Conservation (phyloP, 1,139 yeast species). For the Diutina catenulata region DNA sequence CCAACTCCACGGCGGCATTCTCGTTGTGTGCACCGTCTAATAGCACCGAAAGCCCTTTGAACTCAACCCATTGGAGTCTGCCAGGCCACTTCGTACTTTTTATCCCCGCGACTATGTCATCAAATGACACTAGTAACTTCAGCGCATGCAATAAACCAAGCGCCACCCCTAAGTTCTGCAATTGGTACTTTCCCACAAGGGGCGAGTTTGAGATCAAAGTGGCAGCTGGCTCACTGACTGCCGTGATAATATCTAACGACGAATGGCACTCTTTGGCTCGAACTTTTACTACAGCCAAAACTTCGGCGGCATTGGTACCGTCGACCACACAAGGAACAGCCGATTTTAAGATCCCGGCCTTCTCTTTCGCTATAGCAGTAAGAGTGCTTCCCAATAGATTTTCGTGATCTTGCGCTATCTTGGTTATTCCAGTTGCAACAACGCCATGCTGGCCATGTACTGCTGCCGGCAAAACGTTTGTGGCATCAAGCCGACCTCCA, state of each 20-base stretch:
- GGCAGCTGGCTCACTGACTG: neutral
- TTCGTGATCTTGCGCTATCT: constrained; percentile 81
- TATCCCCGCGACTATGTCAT: constrained; percentile 39
- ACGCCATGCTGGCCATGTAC: constrained; percentile 24
- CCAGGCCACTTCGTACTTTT: constrained; percentile 46
- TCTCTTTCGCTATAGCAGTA: constrained; percentile 55
- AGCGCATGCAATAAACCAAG: constrained; percentile 39
- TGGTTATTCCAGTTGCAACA: constrained; percentile 64
- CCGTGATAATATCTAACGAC: constrained; percentile 9
- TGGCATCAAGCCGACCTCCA: constrained; percentile 83
- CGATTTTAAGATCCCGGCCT: constrained; percentile 71
- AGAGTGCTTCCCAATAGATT: constrained; percentile 56
- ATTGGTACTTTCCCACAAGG: constrained; percentile 61
- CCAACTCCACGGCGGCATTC: constrained; percentile 66
- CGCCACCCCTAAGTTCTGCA: constrained; percentile 59
- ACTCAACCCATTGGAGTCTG: constrained; percentile 37
- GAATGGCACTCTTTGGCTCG: constrained; percentile 13
- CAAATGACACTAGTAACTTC: constrained; percentile 7
- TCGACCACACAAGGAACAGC: constrained; percentile 61
- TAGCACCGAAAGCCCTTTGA: constrained; percentile 24
- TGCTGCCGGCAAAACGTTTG: constrained; percentile 45
- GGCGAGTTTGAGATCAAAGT: constrained; percentile 30
- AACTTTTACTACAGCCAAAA: constrained; percentile 28
- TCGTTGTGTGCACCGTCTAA: constrained; percentile 93
- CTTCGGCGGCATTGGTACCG: constrained; percentile 46